Evolutionary conservation across 2,329 filamentous ascomycete species (phyloP), one percentile per base, ranked within the genome.

Genomic region (Ophiostoma montium): DNA sequence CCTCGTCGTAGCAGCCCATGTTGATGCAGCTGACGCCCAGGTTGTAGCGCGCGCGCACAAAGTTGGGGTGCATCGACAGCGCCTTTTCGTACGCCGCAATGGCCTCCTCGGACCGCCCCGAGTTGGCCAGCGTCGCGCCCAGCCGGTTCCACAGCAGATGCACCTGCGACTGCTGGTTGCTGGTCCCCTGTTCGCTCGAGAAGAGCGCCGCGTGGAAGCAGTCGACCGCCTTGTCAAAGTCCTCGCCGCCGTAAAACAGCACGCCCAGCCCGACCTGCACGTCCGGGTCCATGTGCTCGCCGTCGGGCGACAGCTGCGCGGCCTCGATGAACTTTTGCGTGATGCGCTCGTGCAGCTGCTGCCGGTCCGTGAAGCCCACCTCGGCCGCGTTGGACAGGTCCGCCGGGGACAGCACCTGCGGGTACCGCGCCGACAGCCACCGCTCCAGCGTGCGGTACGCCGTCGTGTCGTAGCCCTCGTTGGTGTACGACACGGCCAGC

Each of bases 191-290:
- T 65, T 95, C 88, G 1, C 86, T 87, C 21, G 80, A 86, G 52
- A 86, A 85, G 21, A 98, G 78, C 1, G 94, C 90, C 1, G 90
- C 82, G 50, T 84, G 85, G 76, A 98, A 98, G 71, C 94, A 98
- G 70, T 98, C 92, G 35, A 98, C 90, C 0, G 92, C 92, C 70
- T 98, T 98, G 63, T 92, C 86, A 69, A 95, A 96, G 62, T 96
- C 90, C 66, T 98, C 92, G 30, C 86, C 88, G 47, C 90, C 92
- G 67, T 98, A 98, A 70, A 98, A 96, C 15, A 98, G 76, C 5
- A 98, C 92, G 33, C 94, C 94, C 1, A 98, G 75, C 1, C 92
- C 92, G 51, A 98, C 92, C 67, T 98, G 94, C 8, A 98, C 92
- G 62, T 98, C 92, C 0, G 92, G 92, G 61, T 98, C 94, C 85